Base-by-base conservation (phyloP, 331 rosid genomes). In the Arachis monticola region DNA sequence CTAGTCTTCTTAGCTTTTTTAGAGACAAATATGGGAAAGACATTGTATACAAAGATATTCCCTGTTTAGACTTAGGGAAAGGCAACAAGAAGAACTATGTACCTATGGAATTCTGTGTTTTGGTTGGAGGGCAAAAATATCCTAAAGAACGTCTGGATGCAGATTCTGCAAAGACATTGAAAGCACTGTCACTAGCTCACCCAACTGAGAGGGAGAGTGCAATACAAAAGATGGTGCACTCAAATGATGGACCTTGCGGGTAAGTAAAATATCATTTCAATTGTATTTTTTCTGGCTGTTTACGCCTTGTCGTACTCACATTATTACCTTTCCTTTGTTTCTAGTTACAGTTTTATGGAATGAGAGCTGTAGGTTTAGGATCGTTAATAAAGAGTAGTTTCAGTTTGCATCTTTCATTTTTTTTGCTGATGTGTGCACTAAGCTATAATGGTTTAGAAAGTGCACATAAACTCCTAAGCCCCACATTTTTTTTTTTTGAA, bases 211-310 rank as follows among this genome's bases (percentile, higher is more conserved):
- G 97, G 80, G 67, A 77, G 82, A 5, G 10, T 8, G 74, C 60
- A 22, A 92, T 92, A 76, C 76, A 65, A 56, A 65, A 12, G 41
- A 85, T 89, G 91, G 89, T 83, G 59, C 72, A 13, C 55, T 88
- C 96, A 7, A 60, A 64, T 8, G 83, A 85, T 70, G 97, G 97
- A 63, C 96, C 96, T 80, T 86, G 92, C 13, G 87, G 96, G 97
- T 92, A 86, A 52, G 96, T 63, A 22, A 32, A 75, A 50, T 56
- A 12, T 60, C 30, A 60, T 57, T 81, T 63, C 35, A 17, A 22
- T 65, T 32, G 17, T 56, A 52, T 45, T 60, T 44, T 13, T 59
- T 76, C 45, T 60, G 0, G 8, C 67, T 30, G 50, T 56, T 12
- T 22, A 12, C 57, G 60, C 35, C 10, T 64, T 67, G 44, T 70